Base-by-base conservation (phyloP, 176 grass and related monocot species). In the Eleusine indica region DNA sequence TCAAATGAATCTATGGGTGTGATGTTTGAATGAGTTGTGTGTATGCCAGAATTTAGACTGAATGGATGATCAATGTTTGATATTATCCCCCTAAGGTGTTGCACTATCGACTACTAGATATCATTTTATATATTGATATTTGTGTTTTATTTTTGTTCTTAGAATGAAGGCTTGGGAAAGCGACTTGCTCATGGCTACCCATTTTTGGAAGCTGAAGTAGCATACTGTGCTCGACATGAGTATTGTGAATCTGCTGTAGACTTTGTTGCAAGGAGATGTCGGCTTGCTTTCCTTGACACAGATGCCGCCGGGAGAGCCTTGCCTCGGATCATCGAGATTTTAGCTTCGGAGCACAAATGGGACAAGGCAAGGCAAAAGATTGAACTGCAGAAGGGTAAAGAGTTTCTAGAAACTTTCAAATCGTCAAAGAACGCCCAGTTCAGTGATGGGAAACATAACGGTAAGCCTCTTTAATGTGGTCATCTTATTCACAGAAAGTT, bases 131-230 rank as follows among this genome's bases (percentile, higher is more conserved):
- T 1, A 5, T 53, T 62, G 3, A n/a, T 79, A 35, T 70, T 44
- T 63, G 10, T 15, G 7, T 3, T 77, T 82, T 40, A 22, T 69
- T 73, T n/a, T 73, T 84, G 9, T 89, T 83, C 76, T 75, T 70
- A 95, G 96, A 87, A 95, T 7, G 91, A 98, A 83, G 89, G 90
- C 80, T 80, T 98, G 63, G 96, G 96, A 70, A 98, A 95, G 70
- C 86, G 91, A 21, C 85, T 98, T 16, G 96, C 93, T 75, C 93
- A 95, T 61, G 93, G 93, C 52, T 95, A 95, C 80, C 96, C 93
- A 65, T 93, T 90, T 83, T 80, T 95, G 82, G 96, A 98, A 78
- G 96, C 96, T 70, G 96, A 98, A 87, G 96, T 98, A 79, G 96
- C 96, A 70, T 98, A 98, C 43, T 98, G 93, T 87, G 89, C 96